phyloP scores from a whole-genome alignment of 805 yeast species.

The Cyberlindnera americana region DNA sequence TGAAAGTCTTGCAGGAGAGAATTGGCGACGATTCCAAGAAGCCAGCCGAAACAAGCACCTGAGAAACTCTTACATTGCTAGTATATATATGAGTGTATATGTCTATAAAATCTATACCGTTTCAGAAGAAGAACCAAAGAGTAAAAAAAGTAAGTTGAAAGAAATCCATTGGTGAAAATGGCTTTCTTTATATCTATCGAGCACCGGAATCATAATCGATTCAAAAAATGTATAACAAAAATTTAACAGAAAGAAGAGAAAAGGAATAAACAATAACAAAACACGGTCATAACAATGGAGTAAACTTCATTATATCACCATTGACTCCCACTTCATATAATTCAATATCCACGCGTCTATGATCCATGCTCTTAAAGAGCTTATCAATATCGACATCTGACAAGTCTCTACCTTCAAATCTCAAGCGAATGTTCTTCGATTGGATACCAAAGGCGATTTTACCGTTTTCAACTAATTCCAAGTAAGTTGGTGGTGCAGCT shows the following conservation, averaged over 20 bases:
- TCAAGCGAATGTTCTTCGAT: conserved; percentile 20
- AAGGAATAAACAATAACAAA: background rate
- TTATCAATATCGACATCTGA: conserved; percentile 17
- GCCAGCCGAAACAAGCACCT: background rate
- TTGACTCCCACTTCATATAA: conserved; percentile 19
- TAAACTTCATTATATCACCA: conserved; percentile 17
- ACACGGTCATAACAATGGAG: conserved; percentile 24
- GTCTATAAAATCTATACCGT: conserved; percentile 7
- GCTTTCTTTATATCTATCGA: too few relatives aligned
- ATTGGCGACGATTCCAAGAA: conserved; percentile 31
- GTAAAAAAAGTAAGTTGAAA: background rate
- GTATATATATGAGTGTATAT: too few relatives aligned
- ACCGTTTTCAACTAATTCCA: conserved; percentile 78
- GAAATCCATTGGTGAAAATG: background rate
- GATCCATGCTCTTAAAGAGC: conserved; percentile 20
- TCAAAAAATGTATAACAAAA: background rate
- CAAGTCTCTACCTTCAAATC: conserved; percentile 16
- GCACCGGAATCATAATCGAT: conserved; percentile 1
- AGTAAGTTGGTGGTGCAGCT: conserved; percentile 75
- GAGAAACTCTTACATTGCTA: background rate
- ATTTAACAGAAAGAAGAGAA: background rate
- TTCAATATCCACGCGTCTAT: conserved; percentile 16
- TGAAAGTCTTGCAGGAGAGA: conserved; percentile 70
- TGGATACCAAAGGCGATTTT: conserved; percentile 52
- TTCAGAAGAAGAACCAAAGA: too few relatives aligned